These are phyloP conservation scores for Pistacia vera DNA, from an alignment of 345 rosid species.

Conservation along the genomic window DNA sequence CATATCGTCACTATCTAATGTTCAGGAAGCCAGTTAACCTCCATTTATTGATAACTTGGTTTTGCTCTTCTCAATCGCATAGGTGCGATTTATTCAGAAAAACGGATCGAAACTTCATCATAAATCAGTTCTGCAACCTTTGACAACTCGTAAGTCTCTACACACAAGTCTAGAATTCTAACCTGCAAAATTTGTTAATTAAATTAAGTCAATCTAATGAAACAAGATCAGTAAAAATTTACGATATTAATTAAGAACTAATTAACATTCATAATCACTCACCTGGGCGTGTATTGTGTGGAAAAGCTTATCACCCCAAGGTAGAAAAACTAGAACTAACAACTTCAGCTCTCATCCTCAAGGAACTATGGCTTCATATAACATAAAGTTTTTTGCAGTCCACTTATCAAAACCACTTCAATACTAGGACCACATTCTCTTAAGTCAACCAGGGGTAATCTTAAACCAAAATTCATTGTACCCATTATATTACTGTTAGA, in stretches of 20 bases:
- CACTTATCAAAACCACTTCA: constrained; percentile 43
- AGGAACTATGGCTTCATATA: constrained; percentile 44
- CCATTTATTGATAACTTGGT: too few species aligned
- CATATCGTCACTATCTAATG: too few species aligned
- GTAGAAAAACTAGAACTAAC: constrained; percentile 45
- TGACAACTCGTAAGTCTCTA: constrained; percentile 44
- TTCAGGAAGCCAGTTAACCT: too few species aligned
- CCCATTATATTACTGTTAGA: neutral
- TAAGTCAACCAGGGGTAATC: constrained; percentile 39
- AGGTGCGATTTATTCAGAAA: neutral
- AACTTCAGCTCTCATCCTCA: constrained; percentile 58
- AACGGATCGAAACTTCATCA: neutral
- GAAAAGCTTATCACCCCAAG: constrained; percentile 47
- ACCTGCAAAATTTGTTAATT: constrained; percentile 31
- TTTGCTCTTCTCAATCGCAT: too few species aligned
- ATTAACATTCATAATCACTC: neutral
- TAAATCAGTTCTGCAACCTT: constrained; percentile 40
- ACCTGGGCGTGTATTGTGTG: constrained; percentile 64
- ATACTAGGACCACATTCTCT: constrained; percentile 42
- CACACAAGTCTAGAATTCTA: constrained; percentile 49
- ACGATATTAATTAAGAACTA: too few species aligned
- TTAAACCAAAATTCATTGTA: constrained; percentile 4
- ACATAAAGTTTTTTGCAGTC: constrained; percentile 41
- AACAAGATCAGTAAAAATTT: too few species aligned
- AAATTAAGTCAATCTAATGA: neutral